A percentile compares a stretch with the other conserved stretches of the same genome.
phyloP scores from a whole-genome alignment of 306 rosid genomes.

The Betula pendula region DNA sequence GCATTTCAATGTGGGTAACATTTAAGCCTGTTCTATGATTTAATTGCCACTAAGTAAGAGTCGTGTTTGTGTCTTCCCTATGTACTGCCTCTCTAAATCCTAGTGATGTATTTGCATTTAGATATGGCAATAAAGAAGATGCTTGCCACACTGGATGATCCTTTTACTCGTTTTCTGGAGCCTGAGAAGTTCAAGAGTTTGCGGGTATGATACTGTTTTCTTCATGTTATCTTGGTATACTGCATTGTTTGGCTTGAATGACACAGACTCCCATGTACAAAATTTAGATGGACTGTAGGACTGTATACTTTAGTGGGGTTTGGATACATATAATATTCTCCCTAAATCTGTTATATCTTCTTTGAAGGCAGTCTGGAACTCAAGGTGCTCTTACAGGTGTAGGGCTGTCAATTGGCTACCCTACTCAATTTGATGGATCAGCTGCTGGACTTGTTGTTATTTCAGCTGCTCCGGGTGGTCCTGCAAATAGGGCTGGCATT shows the following conservation, averaged over 20 bases:
- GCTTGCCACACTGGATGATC: conserved; percentile 93
- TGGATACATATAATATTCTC: conserved; percentile 18
- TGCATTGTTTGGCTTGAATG: conserved; percentile 28
- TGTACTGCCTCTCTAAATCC: conserved; percentile 17
- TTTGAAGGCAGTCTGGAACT: conserved; percentile 99
- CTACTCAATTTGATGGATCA: conserved; percentile 54
- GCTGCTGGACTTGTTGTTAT: conserved; percentile 75
- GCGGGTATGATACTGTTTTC: conserved; percentile 58
- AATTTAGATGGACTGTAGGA: neutral
- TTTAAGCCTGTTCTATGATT: neutral
- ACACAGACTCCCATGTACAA: neutral
- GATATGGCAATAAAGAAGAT: conserved; percentile 90
- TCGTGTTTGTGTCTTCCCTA: conserved; percentile 10
- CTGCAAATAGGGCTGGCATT: conserved; percentile 88
- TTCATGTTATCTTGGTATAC: conserved; percentile 18
- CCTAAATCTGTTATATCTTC: conserved; percentile 48
- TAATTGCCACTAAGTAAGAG: conserved; percentile 14
- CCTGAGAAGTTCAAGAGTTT: conserved; percentile 87
- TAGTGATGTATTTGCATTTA: conserved; percentile 37
- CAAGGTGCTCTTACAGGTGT: conserved; percentile 91
- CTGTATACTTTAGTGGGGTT: conserved; percentile 17
- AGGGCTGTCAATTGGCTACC: conserved; percentile 92
- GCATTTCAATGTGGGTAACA: neutral
- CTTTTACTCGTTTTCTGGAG: conserved; percentile 91
- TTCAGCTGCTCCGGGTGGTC: conserved; percentile 91